Evolutionary conservation across 345 rosid genomes (phyloP).

Genomic region (Melaleuca quinquenervia): DNA sequence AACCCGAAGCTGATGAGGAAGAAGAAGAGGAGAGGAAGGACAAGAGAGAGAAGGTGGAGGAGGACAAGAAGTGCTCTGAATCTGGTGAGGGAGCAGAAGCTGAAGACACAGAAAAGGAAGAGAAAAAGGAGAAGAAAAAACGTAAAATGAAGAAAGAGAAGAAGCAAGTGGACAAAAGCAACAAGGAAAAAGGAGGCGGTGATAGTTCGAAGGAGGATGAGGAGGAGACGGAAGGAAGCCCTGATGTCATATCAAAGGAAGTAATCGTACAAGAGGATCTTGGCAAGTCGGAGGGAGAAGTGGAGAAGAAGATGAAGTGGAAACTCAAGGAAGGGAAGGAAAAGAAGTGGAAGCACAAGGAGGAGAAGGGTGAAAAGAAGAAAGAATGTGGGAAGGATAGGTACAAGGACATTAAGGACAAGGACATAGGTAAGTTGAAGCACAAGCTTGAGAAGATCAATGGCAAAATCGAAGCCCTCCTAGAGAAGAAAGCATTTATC

Average conservation of each 20-base stretch:
- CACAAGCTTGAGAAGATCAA: slow-evolving; percentile 4
- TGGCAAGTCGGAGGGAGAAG: not conserved
- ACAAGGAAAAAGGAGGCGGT: not conserved
- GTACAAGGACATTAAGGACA: not conserved
- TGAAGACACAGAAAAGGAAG: not conserved
- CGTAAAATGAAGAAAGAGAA: not conserved
- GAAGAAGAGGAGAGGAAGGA: not conserved
- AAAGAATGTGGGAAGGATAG: not conserved
- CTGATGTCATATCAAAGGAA: not conserved
- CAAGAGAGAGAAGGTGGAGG: not conserved
- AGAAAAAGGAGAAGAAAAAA: not conserved
- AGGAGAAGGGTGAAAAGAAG: not conserved
- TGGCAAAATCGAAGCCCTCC: slow-evolving; percentile 1
- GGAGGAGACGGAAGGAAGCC: not conserved
- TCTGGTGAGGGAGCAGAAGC: not conserved
- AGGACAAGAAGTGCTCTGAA: not conserved
- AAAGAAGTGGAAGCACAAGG: not conserved
- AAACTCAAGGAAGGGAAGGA: not conserved
- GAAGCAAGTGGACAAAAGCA: not conserved
- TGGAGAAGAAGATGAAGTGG: not conserved
- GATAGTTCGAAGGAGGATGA: not conserved
- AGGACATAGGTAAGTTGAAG: not conserved
- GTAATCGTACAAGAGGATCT: not conserved
- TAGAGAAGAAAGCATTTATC: slow-evolving; percentile 1
- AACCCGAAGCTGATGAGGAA: not conserved